Evolutionary conservation across 495 filamentous ascomycete genomes (phyloP).

Genomic region (Annulohypoxylon stygium): DNA sequence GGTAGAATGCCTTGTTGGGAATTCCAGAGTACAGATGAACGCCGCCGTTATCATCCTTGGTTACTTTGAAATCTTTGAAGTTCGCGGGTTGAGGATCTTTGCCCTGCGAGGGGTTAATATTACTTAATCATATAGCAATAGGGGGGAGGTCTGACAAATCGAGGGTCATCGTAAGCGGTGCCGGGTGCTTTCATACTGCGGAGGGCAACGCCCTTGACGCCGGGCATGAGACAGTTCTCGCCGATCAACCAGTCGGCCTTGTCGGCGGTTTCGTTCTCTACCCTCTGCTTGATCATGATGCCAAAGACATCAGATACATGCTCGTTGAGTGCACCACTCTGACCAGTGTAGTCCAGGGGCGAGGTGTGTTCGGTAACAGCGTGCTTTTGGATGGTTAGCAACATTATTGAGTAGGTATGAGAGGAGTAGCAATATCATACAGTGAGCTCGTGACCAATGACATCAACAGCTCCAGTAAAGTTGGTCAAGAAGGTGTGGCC

Average conservation of each 20-base stretch:
- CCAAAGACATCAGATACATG: slow-evolving; percentile 66
- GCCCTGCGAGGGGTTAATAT: slow-evolving; percentile 46
- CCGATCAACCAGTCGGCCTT: slow-evolving; percentile 67
- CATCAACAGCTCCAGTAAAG: slow-evolving; percentile 61
- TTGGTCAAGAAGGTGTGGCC: slow-evolving; percentile 58
- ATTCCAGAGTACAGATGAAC: slow-evolving; percentile 68
- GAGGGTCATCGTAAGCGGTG: slow-evolving; percentile 62
- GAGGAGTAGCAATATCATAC: slow-evolving; percentile 1
- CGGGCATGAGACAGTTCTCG: slow-evolving; percentile 60
- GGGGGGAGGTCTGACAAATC: slow-evolving; percentile 51
- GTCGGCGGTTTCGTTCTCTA: slow-evolving; percentile 57
- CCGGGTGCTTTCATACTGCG: slow-evolving; percentile 65
- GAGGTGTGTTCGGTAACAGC: slow-evolving; percentile 62
- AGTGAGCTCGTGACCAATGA: slow-evolving; percentile 66
- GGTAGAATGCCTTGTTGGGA: slow-evolving; percentile 66
- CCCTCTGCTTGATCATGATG: slow-evolving; percentile 66
- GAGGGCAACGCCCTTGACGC: slow-evolving; percentile 60
- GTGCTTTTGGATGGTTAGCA: slow-evolving; percentile 47
- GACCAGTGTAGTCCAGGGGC: slow-evolving; percentile 57
- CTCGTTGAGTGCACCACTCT: slow-evolving; percentile 67
- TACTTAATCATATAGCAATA: not conserved
- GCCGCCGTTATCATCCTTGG: slow-evolving; percentile 59
- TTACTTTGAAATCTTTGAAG: slow-evolving; percentile 55
- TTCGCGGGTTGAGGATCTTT: slow-evolving; percentile 61
- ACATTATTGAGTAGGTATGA: no score